Percentiles rank a stretch among this genome's conserved stretches.
These are phyloP conservation scores for Globisporangium cederbergense DNA, from an alignment of 352 stramenopile species.

Conservation along the genomic window DNA sequence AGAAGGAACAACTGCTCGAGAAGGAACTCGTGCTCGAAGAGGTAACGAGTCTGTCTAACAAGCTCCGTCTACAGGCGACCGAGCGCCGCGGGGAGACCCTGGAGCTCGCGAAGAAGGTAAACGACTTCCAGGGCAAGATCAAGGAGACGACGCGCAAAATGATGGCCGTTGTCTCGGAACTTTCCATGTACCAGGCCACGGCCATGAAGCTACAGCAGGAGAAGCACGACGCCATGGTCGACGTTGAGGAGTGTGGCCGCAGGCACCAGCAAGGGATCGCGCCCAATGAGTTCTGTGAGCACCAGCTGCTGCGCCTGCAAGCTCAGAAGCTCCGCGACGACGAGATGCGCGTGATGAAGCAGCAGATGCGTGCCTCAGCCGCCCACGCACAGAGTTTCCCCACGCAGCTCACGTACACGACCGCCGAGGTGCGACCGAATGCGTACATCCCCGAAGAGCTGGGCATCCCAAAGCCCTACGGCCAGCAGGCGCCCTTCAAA, in stretches of 20 bases:
- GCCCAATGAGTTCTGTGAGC: slow-evolving; percentile 76
- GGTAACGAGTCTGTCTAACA: slow-evolving; percentile 84
- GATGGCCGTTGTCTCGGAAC: slow-evolving; percentile 93
- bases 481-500: slow-evolving; percentile 90
- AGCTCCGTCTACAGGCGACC: slow-evolving; percentile 75
- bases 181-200: slow-evolving; percentile 95
- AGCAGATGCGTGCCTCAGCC: slow-evolving; percentile 33
- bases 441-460: slow-evolving; percentile 93
- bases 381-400: slow-evolving; percentile 61
- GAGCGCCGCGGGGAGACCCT: slow-evolving; percentile 75
- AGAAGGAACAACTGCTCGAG: slow-evolving; percentile 92
- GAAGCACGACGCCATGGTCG: slow-evolving; percentile 69
- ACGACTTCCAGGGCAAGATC: slow-evolving; percentile 88
- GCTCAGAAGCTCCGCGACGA: slow-evolving; percentile 49
- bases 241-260: slow-evolving; percentile 64
- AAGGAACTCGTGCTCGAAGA: slow-evolving; percentile 95
- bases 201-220: slow-evolving; percentile 93
- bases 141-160: slow-evolving; percentile 91
- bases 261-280: slow-evolving; percentile 59
- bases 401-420: slow-evolving; percentile 82
- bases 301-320: slow-evolving; percentile 65
- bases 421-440: slow-evolving; percentile 89
- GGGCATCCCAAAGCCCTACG: slow-evolving; percentile 93
- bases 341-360: slow-evolving; percentile 39
- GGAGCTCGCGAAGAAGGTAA: slow-evolving; percentile 87